A percentile compares a stretch with the other conserved stretches of the same genome.
Conservation (phyloP, 345 rosid genomes). For the Dovyalis caffra region DNA sequence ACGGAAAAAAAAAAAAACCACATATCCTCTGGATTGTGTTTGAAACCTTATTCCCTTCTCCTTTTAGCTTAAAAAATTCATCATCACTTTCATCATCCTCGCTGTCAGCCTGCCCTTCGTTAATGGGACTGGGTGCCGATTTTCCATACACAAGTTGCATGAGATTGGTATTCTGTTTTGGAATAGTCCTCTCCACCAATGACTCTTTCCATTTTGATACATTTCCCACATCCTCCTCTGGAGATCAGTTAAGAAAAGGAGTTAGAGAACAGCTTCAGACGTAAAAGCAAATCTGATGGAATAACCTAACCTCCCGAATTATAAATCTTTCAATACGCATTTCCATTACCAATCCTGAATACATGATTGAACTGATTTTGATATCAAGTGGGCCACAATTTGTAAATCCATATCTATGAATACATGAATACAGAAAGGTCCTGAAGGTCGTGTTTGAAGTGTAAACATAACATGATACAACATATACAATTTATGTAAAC, state of each 20-base stretch:
- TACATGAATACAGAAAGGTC: background rate
- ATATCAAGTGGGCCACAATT: background rate
- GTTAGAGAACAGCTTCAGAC: slow-evolving; percentile 5
- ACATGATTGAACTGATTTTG: background rate
- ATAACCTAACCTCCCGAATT: background rate
- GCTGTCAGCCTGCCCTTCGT: slow-evolving; percentile 41
- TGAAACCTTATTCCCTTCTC: slow-evolving; percentile 65
- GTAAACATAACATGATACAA: background rate
- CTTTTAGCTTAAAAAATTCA: slow-evolving; percentile 84
- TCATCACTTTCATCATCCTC: slow-evolving; percentile 68
- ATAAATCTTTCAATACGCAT: background rate
- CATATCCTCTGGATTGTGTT: background rate
- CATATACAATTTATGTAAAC: background rate
- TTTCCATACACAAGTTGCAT: slow-evolving; percentile 84
- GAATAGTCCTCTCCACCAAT: slow-evolving; percentile 55
- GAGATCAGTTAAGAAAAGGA: slow-evolving; percentile 13
- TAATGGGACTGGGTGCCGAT: slow-evolving; percentile 35
- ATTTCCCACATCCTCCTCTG: slow-evolving; percentile 62
- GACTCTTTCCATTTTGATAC: slow-evolving; percentile 81
- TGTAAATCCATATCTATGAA: background rate
- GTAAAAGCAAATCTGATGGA: background rate
- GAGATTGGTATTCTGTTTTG: slow-evolving; percentile 53
- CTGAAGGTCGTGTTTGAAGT: background rate
- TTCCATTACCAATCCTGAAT: background rate
- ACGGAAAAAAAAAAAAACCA: background rate